phyloP scores from a whole-genome alignment of 2,329 filamentous ascomycete genomes.

The Rosellinia necatrix region DNA sequence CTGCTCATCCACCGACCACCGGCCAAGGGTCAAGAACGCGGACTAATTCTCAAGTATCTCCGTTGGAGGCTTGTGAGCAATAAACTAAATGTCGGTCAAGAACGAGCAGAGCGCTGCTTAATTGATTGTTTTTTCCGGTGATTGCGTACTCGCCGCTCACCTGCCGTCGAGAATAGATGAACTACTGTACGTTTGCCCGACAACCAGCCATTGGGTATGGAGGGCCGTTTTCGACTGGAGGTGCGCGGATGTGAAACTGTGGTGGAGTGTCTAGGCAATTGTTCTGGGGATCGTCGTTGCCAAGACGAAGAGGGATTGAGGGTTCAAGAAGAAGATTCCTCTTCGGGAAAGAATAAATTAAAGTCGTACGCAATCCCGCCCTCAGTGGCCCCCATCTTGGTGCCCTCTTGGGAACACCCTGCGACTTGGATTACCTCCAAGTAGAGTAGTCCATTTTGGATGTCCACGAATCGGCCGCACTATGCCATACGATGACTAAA shows the following conservation, averaged over 20 bases:
- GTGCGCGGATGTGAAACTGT: background rate
- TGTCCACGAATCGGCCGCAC: constrained; percentile 9
- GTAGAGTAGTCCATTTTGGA: background rate
- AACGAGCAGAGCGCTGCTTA: no score
- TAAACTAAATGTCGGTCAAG: background rate
- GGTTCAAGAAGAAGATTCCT: background rate
- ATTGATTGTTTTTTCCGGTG: background rate
- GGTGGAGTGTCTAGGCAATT: background rate
- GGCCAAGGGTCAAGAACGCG: no score
- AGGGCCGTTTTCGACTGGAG: background rate
- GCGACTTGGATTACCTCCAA: no score
- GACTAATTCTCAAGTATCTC: no score
- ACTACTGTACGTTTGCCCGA: no score
- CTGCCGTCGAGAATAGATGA: no score
- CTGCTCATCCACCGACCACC: no score
- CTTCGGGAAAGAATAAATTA: background rate
- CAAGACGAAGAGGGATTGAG: background rate
- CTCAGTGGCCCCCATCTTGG: background rate
- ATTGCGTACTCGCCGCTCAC: background rate
- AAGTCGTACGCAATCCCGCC: constrained; percentile 9
- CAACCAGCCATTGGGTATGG: background rate
- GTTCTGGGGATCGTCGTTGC: background rate
- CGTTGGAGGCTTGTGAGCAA: background rate
- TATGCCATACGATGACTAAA: constrained; percentile 15
- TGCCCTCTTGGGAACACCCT: background rate